Conservation (phyloP, 352 stramenopile species). For the Peronospora farinosa region DNA sequence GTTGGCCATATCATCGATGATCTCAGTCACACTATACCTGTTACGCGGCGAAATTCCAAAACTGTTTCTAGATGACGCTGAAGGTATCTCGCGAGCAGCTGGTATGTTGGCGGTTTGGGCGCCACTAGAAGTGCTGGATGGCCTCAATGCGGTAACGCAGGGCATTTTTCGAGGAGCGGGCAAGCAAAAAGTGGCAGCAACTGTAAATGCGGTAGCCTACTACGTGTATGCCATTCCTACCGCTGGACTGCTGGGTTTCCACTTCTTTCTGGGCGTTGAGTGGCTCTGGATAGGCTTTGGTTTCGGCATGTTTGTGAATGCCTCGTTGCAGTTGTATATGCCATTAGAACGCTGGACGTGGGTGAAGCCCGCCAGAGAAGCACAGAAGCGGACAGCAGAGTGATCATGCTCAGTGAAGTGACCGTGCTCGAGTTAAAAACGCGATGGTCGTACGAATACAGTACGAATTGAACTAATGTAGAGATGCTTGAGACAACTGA, state of each 20-base stretch:
- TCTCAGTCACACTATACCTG: slow-evolving; percentile 23
- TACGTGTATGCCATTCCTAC: slow-evolving; percentile 71
- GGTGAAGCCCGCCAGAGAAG: slow-evolving; percentile 32
- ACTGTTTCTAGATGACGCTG: slow-evolving; percentile 40
- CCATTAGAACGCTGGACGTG: slow-evolving; percentile 35
- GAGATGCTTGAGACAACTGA: background rate
- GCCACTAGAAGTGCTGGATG: slow-evolving; percentile 46
- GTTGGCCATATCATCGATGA: slow-evolving; percentile 25
- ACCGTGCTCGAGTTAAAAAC: no score
- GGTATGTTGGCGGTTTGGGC: slow-evolving; percentile 39
- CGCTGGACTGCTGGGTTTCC: slow-evolving; percentile 48
- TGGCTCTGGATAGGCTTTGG: slow-evolving; percentile 57
- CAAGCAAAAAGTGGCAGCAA: slow-evolving; percentile 48
- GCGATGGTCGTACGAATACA: no score
- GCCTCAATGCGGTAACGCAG: slow-evolving; percentile 45
- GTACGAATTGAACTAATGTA: background rate
- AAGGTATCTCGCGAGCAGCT: slow-evolving; percentile 34
- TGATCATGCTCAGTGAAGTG: slow-evolving; percentile 7
- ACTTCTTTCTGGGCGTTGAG: slow-evolving; percentile 38
- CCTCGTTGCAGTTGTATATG: slow-evolving; percentile 31
- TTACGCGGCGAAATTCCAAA: slow-evolving; percentile 22
- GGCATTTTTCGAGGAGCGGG: slow-evolving; percentile 64
- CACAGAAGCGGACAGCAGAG: slow-evolving; percentile 33
- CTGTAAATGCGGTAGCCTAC: slow-evolving; percentile 67
- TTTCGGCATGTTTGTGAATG: slow-evolving; percentile 34